Percentiles rank a stretch among this genome's conserved stretches.
phyloP scores from a whole-genome alignment of 2,329 filamentous ascomycete species.

The Myrmaecium sp. region DNA sequence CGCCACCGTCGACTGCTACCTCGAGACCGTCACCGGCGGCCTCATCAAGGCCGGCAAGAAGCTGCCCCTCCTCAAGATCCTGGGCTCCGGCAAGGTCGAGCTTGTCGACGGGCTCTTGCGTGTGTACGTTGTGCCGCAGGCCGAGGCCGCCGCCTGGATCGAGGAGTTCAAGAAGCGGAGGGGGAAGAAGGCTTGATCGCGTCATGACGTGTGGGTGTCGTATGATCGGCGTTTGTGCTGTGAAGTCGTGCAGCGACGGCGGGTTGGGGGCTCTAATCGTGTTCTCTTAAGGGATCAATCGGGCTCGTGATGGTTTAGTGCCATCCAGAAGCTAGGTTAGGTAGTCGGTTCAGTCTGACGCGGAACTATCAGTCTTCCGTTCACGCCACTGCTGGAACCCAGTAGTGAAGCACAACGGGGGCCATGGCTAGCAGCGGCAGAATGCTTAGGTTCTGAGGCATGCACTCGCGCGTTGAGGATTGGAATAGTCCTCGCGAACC shows the following conservation, averaged over 20 bases:
- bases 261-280: too few species aligned
- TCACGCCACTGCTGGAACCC: too few species aligned
- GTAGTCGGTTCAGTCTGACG: too few species aligned
- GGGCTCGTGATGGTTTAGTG: too few species aligned
- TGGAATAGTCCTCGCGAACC: too few species aligned
- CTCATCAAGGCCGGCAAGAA: slow-evolving; percentile 85
- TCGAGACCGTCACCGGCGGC: slow-evolving; percentile 66
- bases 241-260: too few species aligned
- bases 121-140: slow-evolving; percentile 66
- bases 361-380: too few species aligned
- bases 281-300: background rate
- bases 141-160: slow-evolving; percentile 57
- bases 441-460: too few species aligned
- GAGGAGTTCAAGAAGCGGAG: slow-evolving; percentile 68
- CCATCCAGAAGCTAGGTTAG: too few species aligned
- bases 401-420: too few species aligned
- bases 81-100: slow-evolving; percentile 63
- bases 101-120: slow-evolving; percentile 72
- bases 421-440: too few species aligned
- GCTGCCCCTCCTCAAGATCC: slow-evolving; percentile 54
- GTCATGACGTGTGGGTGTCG: background rate
- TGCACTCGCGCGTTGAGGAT: too few species aligned
- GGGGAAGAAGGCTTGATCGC: slow-evolving; percentile 2
- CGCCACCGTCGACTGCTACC: slow-evolving; percentile 63
- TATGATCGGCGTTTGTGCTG: background rate